Evolutionary conservation across 2,329 filamentous ascomycete genomes (phyloP), one percentile per base, ranked within the genome.

Genomic region (Diatrype stigma): DNA sequence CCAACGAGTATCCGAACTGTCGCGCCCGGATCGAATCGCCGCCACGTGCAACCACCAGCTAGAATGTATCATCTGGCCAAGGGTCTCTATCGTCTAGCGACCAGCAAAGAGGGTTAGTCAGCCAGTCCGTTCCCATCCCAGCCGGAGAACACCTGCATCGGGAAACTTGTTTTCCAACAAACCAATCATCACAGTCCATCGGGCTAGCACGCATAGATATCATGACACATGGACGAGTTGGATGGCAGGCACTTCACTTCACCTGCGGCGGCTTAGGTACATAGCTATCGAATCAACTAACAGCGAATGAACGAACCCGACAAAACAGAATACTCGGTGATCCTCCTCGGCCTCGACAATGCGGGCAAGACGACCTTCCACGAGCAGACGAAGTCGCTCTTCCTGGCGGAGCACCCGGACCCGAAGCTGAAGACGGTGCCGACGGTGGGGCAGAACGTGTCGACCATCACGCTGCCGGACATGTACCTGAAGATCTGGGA

Each of bases 401-500:
- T 90, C 78, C 79, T 85, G 56, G 78, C 84, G 42, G 76, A 78
- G 56, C 74, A 73, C 51, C 80, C 76, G 48, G 81, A 74, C 69
- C 89, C 75, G 64, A 92, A 79, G 73, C 83, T 76, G 60, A 92
- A 94, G 68, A 96, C 93, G 42, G 93, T 97, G 7, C 94, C 94
- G 26, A 99, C 94, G 19, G 93, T 97, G 62, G 94, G 94, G 58
- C 94, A 97, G 70, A 97, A 97, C 72, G 92, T 97, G 57, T 89
- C 90, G 56, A 94, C 92, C 45, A 89, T 99, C 67, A 84, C 88
- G 21, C 80, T 97, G 22, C 87, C 90, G 16, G 90, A 96, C 70
- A 93, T 96, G 84, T 96, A 97, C 76, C 79, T 99, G 66, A 96
- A 96, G 77, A 88, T 99, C 63, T 97, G 94, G 94, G 94, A 99